Percentiles rank a stretch among this genome's conserved stretches.
These are phyloP conservation scores for Sutorius eximius DNA, from an alignment of 1,284 basidiomycete genomes.

Conservation along the genomic window DNA sequence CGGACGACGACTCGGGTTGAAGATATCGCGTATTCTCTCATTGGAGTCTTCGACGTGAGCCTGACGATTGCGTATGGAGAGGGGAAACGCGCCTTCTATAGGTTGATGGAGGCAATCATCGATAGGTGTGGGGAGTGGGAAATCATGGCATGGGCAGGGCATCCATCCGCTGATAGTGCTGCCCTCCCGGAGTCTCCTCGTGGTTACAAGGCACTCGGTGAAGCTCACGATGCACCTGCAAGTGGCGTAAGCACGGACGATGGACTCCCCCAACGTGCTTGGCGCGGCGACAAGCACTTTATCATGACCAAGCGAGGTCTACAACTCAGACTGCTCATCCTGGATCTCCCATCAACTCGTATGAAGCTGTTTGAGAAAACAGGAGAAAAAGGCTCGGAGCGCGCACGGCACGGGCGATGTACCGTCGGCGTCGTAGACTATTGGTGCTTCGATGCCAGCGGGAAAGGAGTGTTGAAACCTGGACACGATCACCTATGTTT, in stretches of 20 bases:
- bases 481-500: slow-evolving; percentile 33
- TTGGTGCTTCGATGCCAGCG: slow-evolving; percentile 34
- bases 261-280: slow-evolving; percentile 5
- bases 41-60: slow-evolving; percentile 35
- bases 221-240: neutral
- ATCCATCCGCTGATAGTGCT: slow-evolving; percentile 28
- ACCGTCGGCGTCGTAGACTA: slow-evolving; percentile 34
- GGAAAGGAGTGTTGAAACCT: slow-evolving; percentile 23
- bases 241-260: neutral
- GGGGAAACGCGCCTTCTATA: slow-evolving; percentile 31
- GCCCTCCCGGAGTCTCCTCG: slow-evolving; percentile 33
- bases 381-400: slow-evolving; percentile 11
- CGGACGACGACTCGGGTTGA: slow-evolving; percentile 35
- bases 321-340: slow-evolving; percentile 28
- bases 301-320: slow-evolving; percentile 35
- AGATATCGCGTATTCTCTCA: slow-evolving; percentile 34
- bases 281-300: slow-evolving; percentile 32
- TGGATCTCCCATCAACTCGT: slow-evolving; percentile 23
- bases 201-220: slow-evolving; percentile 25
- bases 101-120: slow-evolving; percentile 33
- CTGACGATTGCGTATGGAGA: slow-evolving; percentile 36
- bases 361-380: slow-evolving; percentile 21
- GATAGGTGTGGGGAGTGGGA: slow-evolving; percentile 34
- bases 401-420: slow-evolving; percentile 20
- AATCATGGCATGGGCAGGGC: slow-evolving; percentile 35